Base-by-base conservation (phyloP, 106 monocot genomes). In the Dendrobium chrysotoxum region DNA sequence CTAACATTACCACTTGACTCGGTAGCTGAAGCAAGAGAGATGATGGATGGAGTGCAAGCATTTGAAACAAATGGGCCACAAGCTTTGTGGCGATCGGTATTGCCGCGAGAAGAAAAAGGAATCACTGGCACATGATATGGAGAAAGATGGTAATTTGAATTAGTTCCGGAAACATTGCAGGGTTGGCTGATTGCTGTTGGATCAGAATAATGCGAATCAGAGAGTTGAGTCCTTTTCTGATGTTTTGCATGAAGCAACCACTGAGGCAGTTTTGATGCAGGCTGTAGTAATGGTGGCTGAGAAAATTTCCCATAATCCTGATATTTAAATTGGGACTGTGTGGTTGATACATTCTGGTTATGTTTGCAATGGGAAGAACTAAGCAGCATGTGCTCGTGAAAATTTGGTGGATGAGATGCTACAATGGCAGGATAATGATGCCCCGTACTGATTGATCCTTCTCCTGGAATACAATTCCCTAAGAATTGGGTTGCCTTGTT, bases 181-280 rank as follows among this genome's bases (percentile, higher is more conserved):
- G 79, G 3, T 75, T 50, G 50, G 3, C 2, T 50, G 13, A 50
- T 50, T 50, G 50, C 13, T 13, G 74, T 28, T 28, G 65, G 57
- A 42, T 81, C 44, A 68, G 47, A 16, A 79, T 72, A 81, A 75
- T 73, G 66, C 28, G 82, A 53, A 42, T 70, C 65, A 35, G 78
- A 54, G 31, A 47, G 5, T 55, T 71, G 77, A 28, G 15, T 76
- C 28, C 78, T 79, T 16, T 35, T 84, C 30, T 83, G 75, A 20
- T 74, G 76, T 26, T 83, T 44, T 79, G 84, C 76, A 76, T 86
- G 79, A 17, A 86, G 18, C 38, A 86, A n/a, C 86, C 89, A 89
- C 74, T 77, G 84, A 42, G 84, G 84, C 66, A 86, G 78, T 23
- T 80, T 84, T 21, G 67, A n/a, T 39, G 86, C 35, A 55, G 83